Evolutionary conservation across 1,284 basidiomycete species (phyloP).

Genomic region (Athelia sp.): DNA sequence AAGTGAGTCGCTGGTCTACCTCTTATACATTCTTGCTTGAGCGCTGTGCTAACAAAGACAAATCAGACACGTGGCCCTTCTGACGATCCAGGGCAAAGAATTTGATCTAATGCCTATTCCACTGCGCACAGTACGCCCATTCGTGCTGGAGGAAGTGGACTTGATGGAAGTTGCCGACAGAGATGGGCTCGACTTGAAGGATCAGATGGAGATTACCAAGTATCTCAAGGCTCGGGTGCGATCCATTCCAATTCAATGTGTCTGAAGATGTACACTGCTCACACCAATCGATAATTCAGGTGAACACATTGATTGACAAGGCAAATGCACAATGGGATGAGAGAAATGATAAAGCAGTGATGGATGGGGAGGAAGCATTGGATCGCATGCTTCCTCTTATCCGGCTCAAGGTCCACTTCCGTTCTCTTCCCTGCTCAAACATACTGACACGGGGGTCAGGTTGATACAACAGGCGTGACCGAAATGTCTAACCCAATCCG

Average conservation of each 20-base stretch:
- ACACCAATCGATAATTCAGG: conserved; percentile 33
- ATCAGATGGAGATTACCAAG: conserved; percentile 78
- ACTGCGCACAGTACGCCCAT: conserved; percentile 89
- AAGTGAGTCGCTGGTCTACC: too few species aligned
- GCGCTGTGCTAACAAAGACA: too few species aligned
- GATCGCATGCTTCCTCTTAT: conserved; percentile 83
- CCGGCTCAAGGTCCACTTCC: conserved; percentile 64
- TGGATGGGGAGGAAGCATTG: conserved; percentile 66
- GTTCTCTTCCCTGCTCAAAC: background rate
- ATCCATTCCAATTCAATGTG: too few species aligned
- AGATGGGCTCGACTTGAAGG: conserved; percentile 69
- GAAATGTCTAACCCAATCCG: conserved; percentile 94
- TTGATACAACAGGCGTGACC: conserved; percentile 85
- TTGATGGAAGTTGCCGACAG: conserved; percentile 75
- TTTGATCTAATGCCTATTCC: conserved; percentile 85
- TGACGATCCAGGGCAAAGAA: conserved; percentile 83
- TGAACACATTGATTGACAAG: conserved; percentile 73
- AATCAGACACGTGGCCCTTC: conserved; percentile 83
- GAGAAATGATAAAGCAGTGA: conserved; percentile 58
- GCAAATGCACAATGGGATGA: conserved; percentile 81
- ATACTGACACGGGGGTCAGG: conserved; percentile 45
- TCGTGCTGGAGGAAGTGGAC: conserved; percentile 84
- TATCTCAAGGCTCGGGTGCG: conserved; percentile 70
- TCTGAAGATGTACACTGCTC: background rate
- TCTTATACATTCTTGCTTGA: too few species aligned